phyloP scores from a whole-genome alignment of 768 basidiomycete species.

The Boletus edulis region DNA sequence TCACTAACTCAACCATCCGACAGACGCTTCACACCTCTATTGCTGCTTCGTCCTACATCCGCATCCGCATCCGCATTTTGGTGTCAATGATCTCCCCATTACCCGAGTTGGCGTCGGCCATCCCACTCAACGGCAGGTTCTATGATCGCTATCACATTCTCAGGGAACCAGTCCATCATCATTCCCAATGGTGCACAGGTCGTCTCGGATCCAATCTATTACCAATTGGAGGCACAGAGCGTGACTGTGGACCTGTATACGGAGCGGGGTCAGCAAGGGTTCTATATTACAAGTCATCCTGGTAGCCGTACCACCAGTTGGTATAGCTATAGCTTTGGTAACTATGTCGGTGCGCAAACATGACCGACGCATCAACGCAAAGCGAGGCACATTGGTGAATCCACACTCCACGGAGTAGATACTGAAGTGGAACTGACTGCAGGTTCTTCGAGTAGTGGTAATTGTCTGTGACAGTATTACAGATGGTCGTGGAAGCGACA shows the following conservation, averaged over 20 bases:
- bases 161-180: constrained; percentile 1
- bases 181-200: not conserved
- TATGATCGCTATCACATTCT: not conserved
- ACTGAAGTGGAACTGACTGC: constrained; percentile 5
- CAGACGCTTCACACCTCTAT: constrained; percentile 2
- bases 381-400: not conserved
- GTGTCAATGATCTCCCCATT: not conserved
- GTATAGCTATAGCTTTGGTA: constrained; percentile 3
- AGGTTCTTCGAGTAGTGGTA: constrained; percentile 3
- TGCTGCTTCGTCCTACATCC: not conserved
- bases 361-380: constrained; percentile 13
- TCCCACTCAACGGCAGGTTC: not conserved
- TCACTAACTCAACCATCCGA: not conserved
- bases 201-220: not conserved
- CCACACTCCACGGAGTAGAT: not conserved
- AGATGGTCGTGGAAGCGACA: constrained; percentile 1
- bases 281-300: constrained; percentile 2
- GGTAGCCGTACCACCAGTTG: not conserved
- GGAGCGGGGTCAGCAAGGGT: not conserved
- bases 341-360: constrained; percentile 2
- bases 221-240: not conserved
- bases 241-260: constrained; percentile 1
- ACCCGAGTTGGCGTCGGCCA: not conserved
- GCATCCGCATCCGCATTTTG: constrained; percentile 3
- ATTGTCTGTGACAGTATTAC: constrained; percentile 7